phyloP scores from a whole-genome alignment of 305 asterid genomes.

The Galium porrigens region DNA sequence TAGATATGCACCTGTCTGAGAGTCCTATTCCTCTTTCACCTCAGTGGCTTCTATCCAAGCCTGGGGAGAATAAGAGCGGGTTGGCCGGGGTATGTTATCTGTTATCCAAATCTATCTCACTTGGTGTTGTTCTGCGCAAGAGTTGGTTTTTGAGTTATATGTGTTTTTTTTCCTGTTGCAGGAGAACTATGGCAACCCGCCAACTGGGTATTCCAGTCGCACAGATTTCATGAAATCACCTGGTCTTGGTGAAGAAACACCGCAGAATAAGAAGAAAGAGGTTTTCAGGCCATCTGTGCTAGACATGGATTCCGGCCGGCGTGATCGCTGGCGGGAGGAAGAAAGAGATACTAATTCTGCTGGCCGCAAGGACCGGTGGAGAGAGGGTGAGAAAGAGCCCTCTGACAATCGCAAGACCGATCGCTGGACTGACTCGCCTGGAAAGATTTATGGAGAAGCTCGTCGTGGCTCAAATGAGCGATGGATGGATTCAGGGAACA shows the following conservation, averaged over 20 bases:
- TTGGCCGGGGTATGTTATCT: constrained; percentile 43
- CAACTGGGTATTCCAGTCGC: constrained; percentile 33
- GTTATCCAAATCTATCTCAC: background rate
- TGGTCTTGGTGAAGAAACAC: constrained; percentile 35
- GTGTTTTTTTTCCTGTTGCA: constrained; percentile 20
- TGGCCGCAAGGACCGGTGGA: constrained; percentile 61
- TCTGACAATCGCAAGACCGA: constrained; percentile 44
- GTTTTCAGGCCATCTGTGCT: constrained; percentile 82
- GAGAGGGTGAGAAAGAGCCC: constrained; percentile 68
- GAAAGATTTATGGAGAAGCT: constrained; percentile 50
- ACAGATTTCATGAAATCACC: constrained; percentile 35
- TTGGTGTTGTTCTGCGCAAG: background rate
- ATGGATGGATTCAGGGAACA: constrained; percentile 57
- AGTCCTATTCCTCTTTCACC: constrained; percentile 65
- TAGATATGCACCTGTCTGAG: constrained; percentile 45
- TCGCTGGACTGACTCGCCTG: constrained; percentile 60
- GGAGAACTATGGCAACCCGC: constrained; percentile 43
- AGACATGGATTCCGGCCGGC: constrained; percentile 56
- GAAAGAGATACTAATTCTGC: constrained; percentile 76
- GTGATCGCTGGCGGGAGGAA: constrained; percentile 86
- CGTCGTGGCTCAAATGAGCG: constrained; percentile 63
- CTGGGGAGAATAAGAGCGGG: constrained; percentile 67
- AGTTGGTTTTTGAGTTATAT: background rate
- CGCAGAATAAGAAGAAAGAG: constrained; percentile 46
- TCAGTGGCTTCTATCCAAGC: constrained; percentile 76